Evolutionary conservation across 495 filamentous ascomycete species (phyloP).

Genomic region (Xylaria flabelliformis): DNA sequence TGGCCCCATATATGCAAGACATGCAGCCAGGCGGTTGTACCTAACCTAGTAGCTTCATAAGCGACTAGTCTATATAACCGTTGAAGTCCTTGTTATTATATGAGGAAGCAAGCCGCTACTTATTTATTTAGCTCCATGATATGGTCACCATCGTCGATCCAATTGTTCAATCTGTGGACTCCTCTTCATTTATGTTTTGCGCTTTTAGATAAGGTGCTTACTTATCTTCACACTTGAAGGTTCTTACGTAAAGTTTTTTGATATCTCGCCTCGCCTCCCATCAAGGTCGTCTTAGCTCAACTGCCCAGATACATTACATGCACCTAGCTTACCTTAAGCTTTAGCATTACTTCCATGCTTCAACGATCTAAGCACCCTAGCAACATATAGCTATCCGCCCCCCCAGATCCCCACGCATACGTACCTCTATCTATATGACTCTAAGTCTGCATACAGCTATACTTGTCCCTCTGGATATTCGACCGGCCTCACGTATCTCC

Average conservation of each 20-base stretch:
- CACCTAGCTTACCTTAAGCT: constrained; percentile 14
- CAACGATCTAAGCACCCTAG: background rate
- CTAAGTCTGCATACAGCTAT: background rate
- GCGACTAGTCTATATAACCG: constrained; percentile 10
- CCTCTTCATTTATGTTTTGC: constrained; percentile 5
- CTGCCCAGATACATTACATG: background rate
- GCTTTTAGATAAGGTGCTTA: background rate
- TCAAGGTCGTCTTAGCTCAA: background rate
- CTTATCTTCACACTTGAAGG: background rate
- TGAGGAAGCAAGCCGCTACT: constrained; percentile 8
- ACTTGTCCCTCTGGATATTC: background rate
- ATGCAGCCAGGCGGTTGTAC: background rate
- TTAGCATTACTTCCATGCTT: constrained; percentile 3
- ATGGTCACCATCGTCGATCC: constrained; percentile 18
- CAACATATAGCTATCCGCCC: background rate
- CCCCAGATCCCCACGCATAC: background rate
- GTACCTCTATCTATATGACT: background rate
- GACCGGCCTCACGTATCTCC: background rate
- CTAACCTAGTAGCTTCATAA: background rate
- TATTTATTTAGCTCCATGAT: background rate
- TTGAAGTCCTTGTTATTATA: background rate
- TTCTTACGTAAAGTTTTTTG: background rate
- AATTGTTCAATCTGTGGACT: background rate
- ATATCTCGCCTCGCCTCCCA: constrained; percentile 4
- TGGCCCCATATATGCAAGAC: constrained; percentile 17